A percentile compares a stretch with the other conserved stretches of the same genome.
These are phyloP conservation scores for Striga hermonthica DNA, from an alignment of 305 asterid species.

Conservation along the genomic window DNA sequence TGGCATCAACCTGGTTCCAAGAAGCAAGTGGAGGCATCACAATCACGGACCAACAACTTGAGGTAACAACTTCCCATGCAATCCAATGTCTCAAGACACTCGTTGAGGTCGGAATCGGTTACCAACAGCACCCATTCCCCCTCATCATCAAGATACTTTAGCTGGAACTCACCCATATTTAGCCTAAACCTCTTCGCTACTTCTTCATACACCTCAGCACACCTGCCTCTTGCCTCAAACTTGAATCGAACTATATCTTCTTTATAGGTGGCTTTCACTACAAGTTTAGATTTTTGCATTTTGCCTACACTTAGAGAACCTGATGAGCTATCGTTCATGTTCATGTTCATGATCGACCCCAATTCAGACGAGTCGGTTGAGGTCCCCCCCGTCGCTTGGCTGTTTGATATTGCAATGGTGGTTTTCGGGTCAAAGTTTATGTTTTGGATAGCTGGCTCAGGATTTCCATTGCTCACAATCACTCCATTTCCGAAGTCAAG, in stretches of 20 bases:
- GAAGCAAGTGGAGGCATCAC: too few species aligned
- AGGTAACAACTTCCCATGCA: conserved; percentile 37
- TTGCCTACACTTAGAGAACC: conserved; percentile 38
- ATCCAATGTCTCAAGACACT: conserved; percentile 46
- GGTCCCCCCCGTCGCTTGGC: conserved; percentile 34
- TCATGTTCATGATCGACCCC: conserved; percentile 17
- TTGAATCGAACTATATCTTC: conserved; percentile 50
- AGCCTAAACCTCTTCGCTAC: conserved; percentile 51
- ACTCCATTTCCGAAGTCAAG: conserved; percentile 34
- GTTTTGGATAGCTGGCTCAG: conserved; percentile 31
- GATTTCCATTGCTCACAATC: conserved; percentile 29
- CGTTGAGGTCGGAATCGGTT: conserved; percentile 54
- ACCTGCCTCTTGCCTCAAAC: conserved; percentile 40
- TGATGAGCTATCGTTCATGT: conserved; percentile 40
- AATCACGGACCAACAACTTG: conserved; percentile 48
- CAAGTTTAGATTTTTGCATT: conserved; percentile 33
- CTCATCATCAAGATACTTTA: conserved; percentile 63
- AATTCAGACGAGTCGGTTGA: conserved; percentile 44
- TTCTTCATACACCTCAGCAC: conserved; percentile 45
- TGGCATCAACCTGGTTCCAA: too few species aligned
- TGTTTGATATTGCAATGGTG: conserved; percentile 41
- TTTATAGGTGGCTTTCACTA: conserved; percentile 49
- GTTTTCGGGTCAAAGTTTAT: conserved; percentile 33
- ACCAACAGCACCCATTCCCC: conserved; percentile 71
- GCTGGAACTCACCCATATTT: conserved; percentile 45